Evolutionary conservation across 1,139 yeast species (phyloP).

Genomic region (Blastobotrys raffinosifermentans): DNA sequence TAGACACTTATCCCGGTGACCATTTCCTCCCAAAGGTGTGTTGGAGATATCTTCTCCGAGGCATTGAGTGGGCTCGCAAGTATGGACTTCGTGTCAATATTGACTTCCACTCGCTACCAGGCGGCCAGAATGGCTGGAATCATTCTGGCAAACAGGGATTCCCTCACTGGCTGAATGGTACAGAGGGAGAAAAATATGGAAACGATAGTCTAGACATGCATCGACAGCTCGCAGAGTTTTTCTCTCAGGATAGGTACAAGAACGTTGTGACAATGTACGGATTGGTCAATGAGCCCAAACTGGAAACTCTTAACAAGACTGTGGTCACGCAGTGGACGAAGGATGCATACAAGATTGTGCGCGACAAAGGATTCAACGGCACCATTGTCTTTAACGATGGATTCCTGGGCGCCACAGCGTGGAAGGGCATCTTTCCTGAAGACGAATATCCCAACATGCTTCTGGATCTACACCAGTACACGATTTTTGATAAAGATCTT

Average conservation of each 20-base stretch:
- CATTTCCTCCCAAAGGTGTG: constrained; percentile 76
- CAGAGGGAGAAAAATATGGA: constrained; percentile 29
- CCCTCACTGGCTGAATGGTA: constrained; percentile 51
- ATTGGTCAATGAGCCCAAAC: constrained; percentile 50
- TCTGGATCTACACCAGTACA: constrained; percentile 54
- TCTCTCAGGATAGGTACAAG: constrained; percentile 54
- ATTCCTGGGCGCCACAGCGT: constrained; percentile 29
- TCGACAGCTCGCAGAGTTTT: constrained; percentile 46
- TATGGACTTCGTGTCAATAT: constrained; percentile 70
- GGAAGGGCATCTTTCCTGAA: constrained; percentile 30
- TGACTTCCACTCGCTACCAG: constrained; percentile 88
- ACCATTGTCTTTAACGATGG: constrained; percentile 33
- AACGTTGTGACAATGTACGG: constrained; percentile 78
- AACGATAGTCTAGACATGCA: constrained; percentile 37
- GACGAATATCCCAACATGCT: constrained; percentile 64
- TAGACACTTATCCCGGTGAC: constrained; percentile 51
- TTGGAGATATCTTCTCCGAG: constrained; percentile 61
- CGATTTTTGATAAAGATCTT: constrained; percentile 52
- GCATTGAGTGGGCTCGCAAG: constrained; percentile 65
- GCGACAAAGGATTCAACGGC: constrained; percentile 25
- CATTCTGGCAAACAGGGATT: constrained; percentile 76
- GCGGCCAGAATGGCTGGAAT: constrained; percentile 90
- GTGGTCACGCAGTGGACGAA: constrained; percentile 31
- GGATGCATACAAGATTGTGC: constrained; percentile 28
- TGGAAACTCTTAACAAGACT: constrained; percentile 24